Base-by-base conservation (phyloP, 257 asterid genomes). In the Fraxinus cuspidata region DNA sequence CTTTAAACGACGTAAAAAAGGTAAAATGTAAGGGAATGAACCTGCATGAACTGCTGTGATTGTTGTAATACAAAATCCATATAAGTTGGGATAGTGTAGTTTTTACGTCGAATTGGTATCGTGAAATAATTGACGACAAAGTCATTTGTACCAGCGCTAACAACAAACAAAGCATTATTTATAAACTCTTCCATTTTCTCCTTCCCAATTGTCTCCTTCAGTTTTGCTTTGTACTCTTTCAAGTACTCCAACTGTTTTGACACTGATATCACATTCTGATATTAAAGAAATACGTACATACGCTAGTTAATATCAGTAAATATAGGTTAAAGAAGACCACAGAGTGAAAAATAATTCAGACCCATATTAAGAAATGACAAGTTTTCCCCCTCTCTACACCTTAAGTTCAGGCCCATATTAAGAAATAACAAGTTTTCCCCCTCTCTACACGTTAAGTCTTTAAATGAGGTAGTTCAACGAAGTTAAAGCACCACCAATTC, bases 61-160 rank as follows among this genome's bases (percentile, higher is more conserved):
- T 83, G 77, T 67, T 87, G 77, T 2, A 80, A n/a, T 65, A 87
- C 28, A 81, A 94, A 89, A 27, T 84, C 76, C 68, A 53, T 82
- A 83, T 94, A 94, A 29, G 65, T 42, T 23, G 84, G 74, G 80
- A 92, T 23, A 28, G 86, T 81, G 89, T 88, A 90, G 5, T 1
- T 82, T 56, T 7, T 76, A 2, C 94, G 82, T 47, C 94, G 92
- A 69, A 94, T 68, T 0, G 98, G 97, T 0, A 88, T 0, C 0
- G 87, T 42, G 74, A 90, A 89, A 72, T 92, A 94, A 75, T 90
- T 89, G 15, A 88, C 74, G 7, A 92, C 88, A 70, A 89, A 90
- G 78, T 92, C 98, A 75, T 92, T 94, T 18, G 98, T 94, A 21
- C 97, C 97, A 1, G 97, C 98, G 64, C 98, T 90, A 4, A 92